phyloP scores from a whole-genome alignment of 192 early-diverging fungal species.

The Mortierella claussenii region DNA sequence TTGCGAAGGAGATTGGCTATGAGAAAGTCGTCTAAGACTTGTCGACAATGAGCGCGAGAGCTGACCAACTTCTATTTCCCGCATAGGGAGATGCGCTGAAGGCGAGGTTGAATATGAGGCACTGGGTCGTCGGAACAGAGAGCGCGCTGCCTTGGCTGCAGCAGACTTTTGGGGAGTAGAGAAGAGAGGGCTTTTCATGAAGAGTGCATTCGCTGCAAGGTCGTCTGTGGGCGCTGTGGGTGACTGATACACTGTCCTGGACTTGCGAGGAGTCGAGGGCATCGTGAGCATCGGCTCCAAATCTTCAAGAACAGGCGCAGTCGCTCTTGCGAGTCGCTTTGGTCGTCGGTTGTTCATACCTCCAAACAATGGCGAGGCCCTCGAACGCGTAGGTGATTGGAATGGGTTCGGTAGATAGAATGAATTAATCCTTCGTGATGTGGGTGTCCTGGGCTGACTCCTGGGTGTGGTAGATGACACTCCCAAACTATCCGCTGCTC shows the following conservation, averaged over 20 bases:
- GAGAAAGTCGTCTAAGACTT: not conserved
- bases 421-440: slow-evolving; percentile 2
- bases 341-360: slow-evolving; percentile 33
- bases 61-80: no score
- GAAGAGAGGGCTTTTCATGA: slow-evolving; percentile 7
- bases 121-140: slow-evolving; percentile 26
- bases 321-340: not conserved
- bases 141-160: slow-evolving; percentile 30
- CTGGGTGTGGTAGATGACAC: not conserved
- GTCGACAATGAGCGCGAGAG: not conserved
- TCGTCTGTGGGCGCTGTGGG: no score
- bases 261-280: no score
- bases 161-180: slow-evolving; percentile 30
- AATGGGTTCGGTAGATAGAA: not conserved
- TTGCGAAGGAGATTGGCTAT: not conserved
- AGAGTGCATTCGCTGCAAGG: not conserved
- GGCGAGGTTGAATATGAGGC: slow-evolving; percentile 3
- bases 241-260: no score
- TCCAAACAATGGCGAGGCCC: slow-evolving; percentile 33
- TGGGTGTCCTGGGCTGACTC: slow-evolving; percentile 8
- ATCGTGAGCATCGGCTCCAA: not conserved
- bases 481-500: not conserved
- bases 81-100: not conserved
- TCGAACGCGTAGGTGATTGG: slow-evolving; percentile 22
- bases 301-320: slow-evolving; percentile 10